These are phyloP conservation scores for Oryza officinalis DNA, from an alignment of 176 grass and related monocot genomes.

Conservation along the genomic window DNA sequence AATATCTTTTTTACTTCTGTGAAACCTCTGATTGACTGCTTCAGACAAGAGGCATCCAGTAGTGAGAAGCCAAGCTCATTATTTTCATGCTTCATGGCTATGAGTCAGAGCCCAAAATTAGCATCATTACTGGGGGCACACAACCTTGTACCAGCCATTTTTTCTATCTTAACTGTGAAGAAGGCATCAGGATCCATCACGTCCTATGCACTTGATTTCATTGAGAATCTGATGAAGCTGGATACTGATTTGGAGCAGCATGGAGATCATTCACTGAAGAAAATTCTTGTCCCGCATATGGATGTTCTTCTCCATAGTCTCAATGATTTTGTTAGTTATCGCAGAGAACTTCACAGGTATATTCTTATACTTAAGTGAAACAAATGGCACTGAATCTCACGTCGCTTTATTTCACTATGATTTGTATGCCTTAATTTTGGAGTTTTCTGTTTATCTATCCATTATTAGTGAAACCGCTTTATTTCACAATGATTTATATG, in stretches of 20 bases:
- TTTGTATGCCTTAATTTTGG: not conserved
- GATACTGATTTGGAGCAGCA: constrained; percentile 68
- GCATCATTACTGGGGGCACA: constrained; percentile 60
- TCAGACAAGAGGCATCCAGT: constrained; percentile 84
- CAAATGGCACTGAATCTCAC: constrained; percentile 10
- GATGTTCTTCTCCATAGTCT: constrained; percentile 83
- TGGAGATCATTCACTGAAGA: constrained; percentile 57
- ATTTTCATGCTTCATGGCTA: constrained; percentile 87
- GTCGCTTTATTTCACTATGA: not conserved
- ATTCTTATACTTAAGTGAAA: constrained; percentile 24
- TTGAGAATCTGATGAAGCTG: constrained; percentile 88
- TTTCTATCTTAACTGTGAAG: constrained; percentile 88
- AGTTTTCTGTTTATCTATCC: constrained; percentile 24
- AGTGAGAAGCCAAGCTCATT: constrained; percentile 87
- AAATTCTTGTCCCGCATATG: constrained; percentile 72
- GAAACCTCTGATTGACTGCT: constrained; percentile 70
- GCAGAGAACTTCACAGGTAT: constrained; percentile 74
- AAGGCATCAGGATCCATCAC: constrained; percentile 76
- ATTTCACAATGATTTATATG: too few species aligned
- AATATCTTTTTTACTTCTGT: constrained; percentile 73
- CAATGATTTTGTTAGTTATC: constrained; percentile 71
- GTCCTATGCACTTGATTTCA: constrained; percentile 67
- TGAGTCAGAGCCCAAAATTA: constrained; percentile 79
- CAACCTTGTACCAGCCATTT: constrained; percentile 79
- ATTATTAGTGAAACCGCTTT: not conserved